Base-by-base conservation (phyloP, 345 rosid species). In the Xanthoceras sorbifolium region DNA sequence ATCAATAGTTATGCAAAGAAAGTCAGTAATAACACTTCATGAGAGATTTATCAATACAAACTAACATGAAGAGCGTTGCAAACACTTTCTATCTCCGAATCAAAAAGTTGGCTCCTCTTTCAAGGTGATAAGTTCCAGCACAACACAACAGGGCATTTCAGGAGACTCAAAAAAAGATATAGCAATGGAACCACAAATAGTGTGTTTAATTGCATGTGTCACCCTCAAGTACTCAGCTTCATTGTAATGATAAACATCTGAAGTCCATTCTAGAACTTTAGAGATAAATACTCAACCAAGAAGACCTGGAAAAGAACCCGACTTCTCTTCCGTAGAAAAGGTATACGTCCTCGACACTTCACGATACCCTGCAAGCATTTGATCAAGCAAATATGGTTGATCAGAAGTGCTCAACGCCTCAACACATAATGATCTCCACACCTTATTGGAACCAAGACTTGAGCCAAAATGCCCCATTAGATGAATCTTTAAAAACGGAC, bases 241-340 rank as follows among this genome's bases (percentile, higher is more conserved):
- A 26, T 80, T 87, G 83, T 95, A 93, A 80, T 93, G 87, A 59
- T 40, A 77, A 7, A 95, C 85, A 80, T 93, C 89, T 3, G 99
- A 95, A 68, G 98, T 93, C 99, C 99, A 93, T 77, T 93, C 98
- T 25, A 96, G 94, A 84, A 91, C 89, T 82, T 88, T 91, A 32
- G 98, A 93, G 61, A 73, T 81, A 74, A 90, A 95, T 5, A 95
- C 99, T 71, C 99, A 91, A 14, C 99, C 99, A 61, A 98, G 98
- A 69, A 95, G 94, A 72, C 99, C 99, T 0, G 81, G 91, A 26
- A 82, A 82, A 40, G 85, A 82, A 48, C 88, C 87, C 3, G 89
- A 84, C 73, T 88, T 89, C 55, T 32, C 67, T 67, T 90, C 97
- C 22, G 94, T 87, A 36, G 99, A 83, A 87, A 95, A 95, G 28